phyloP scores from a whole-genome alignment of 148 eudicot genomes.

The Heliosperma pusillum region DNA sequence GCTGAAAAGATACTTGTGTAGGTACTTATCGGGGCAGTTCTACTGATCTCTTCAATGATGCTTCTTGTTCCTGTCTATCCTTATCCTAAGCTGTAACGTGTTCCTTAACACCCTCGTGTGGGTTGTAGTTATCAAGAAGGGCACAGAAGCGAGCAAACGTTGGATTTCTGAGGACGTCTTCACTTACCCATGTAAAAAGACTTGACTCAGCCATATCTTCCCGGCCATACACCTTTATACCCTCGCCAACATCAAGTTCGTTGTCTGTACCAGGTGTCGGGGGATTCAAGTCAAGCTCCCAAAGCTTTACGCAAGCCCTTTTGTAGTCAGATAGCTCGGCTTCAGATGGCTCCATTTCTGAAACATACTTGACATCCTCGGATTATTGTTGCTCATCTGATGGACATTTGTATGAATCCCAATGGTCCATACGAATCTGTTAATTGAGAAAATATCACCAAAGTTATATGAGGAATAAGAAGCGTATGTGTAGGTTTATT shows the following conservation, averaged over 20 bases:
- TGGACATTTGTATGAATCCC: slow-evolving; percentile 69
- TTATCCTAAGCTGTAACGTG: slow-evolving; percentile 65
- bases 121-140: slow-evolving; percentile 91
- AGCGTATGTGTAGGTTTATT: too few relatives aligned
- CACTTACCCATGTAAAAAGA: slow-evolving; percentile 71
- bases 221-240: slow-evolving; percentile 69
- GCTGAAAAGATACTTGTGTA: slow-evolving; percentile 62
- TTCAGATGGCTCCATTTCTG: slow-evolving; percentile 54
- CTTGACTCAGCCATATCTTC: slow-evolving; percentile 76
- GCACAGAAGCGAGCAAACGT: slow-evolving; percentile 83
- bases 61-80: slow-evolving; percentile 76
- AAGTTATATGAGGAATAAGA: too few relatives aligned
- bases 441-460: background rate
- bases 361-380: slow-evolving; percentile 44
- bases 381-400: slow-evolving; percentile 68
- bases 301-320: slow-evolving; percentile 79
- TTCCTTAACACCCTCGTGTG: slow-evolving; percentile 76
- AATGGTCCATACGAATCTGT: slow-evolving; percentile 63
- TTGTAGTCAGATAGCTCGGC: slow-evolving; percentile 69
- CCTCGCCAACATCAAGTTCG: slow-evolving; percentile 85
- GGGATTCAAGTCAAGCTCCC: slow-evolving; percentile 89
- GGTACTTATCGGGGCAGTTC: slow-evolving; percentile 95
- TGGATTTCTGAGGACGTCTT: slow-evolving; percentile 60
- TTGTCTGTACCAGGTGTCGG: slow-evolving; percentile 76
- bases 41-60: slow-evolving; percentile 91